These are phyloP conservation scores for Serendipita indica DNA, from an alignment of 768 basidiomycete species.

Conservation along the genomic window DNA sequence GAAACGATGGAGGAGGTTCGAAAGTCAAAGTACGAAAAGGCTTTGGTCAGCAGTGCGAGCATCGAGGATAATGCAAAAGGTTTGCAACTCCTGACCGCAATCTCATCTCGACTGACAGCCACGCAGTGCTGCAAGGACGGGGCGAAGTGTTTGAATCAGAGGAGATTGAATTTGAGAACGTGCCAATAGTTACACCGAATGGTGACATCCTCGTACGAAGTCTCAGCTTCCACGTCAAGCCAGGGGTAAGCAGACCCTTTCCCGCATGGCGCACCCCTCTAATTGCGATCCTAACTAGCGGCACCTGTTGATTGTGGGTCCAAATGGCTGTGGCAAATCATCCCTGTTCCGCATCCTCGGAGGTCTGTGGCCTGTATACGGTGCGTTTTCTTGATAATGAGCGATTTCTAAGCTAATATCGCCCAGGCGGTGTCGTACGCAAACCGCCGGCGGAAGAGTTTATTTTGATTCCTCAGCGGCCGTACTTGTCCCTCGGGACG, in stretches of 20 bases:
- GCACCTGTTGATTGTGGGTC: constrained; percentile 85
- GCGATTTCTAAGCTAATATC: neutral
- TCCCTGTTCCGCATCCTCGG: constrained; percentile 92
- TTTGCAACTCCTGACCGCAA: constrained; percentile 19
- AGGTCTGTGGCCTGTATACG: constrained; percentile 85
- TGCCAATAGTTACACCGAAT: constrained; percentile 92
- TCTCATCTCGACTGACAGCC: neutral
- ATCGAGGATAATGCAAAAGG: constrained; percentile 63
- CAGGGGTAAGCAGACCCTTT: constrained; percentile 40
- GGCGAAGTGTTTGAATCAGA: constrained; percentile 73
- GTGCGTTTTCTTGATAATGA: constrained; percentile 23
- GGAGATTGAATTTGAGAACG: constrained; percentile 81
- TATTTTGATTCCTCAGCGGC: constrained; percentile 89
- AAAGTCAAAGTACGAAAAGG: constrained; percentile 76
- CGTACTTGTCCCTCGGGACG: constrained; percentile 87
- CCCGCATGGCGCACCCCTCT: neutral
- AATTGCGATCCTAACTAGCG: constrained; percentile 34
- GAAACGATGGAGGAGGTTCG: constrained; percentile 84
- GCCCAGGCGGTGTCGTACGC: constrained; percentile 53
- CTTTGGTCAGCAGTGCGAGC: constrained; percentile 57
- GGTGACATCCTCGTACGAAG: constrained; percentile 79
- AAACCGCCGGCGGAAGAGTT: constrained; percentile 83
- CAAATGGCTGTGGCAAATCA: constrained; percentile 86
- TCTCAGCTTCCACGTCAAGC: constrained; percentile 79
- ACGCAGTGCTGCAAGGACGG: constrained; percentile 56